Percentiles rank a stretch among this genome's conserved stretches.
These are phyloP conservation scores for Euphorbia lathyris DNA, from an alignment of 345 rosid species.

Conservation along the genomic window DNA sequence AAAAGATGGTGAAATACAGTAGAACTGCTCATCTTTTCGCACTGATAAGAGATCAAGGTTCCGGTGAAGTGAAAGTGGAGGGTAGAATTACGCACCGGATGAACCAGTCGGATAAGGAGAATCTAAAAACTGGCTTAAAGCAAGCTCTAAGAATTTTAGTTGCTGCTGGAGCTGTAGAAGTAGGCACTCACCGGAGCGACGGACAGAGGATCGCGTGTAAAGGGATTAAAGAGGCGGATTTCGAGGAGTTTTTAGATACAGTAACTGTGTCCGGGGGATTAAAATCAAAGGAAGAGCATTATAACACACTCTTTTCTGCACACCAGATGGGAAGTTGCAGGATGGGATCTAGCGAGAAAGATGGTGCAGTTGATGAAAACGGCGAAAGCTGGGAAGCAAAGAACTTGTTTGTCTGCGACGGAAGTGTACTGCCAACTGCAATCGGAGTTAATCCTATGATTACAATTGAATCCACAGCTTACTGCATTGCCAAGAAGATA, in stretches of 20 bases:
- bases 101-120: slow-evolving; percentile 50
- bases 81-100: slow-evolving; percentile 38
- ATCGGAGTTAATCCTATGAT: slow-evolving; percentile 74
- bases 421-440: slow-evolving; percentile 57
- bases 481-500: slow-evolving; percentile 50
- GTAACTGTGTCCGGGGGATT: slow-evolving; percentile 37
- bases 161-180: slow-evolving; percentile 79
- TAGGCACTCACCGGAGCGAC: slow-evolving; percentile 63
- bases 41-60: slow-evolving; percentile 39
- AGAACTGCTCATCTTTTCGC: slow-evolving; percentile 51
- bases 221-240: slow-evolving; percentile 38
- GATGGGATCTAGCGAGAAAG: slow-evolving; percentile 50
- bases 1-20: slow-evolving; percentile 47
- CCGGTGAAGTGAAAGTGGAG: slow-evolving; percentile 37
- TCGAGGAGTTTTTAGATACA: slow-evolving; percentile 49
- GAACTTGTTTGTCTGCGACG: slow-evolving; percentile 54
- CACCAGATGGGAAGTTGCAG: slow-evolving; percentile 85
- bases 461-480: slow-evolving; percentile 64
- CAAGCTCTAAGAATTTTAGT: slow-evolving; percentile 56
- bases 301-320: slow-evolving; percentile 46
- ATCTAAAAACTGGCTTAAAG: slow-evolving; percentile 53
- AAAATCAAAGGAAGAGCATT: slow-evolving; percentile 39
- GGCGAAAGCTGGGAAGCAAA: slow-evolving; percentile 66
- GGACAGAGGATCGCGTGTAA: slow-evolving; percentile 56
- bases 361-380: slow-evolving; percentile 58